Evolutionary conservation across 2,329 filamentous ascomycete species (phyloP).

Genomic region (Mycosphaerella sp.): DNA sequence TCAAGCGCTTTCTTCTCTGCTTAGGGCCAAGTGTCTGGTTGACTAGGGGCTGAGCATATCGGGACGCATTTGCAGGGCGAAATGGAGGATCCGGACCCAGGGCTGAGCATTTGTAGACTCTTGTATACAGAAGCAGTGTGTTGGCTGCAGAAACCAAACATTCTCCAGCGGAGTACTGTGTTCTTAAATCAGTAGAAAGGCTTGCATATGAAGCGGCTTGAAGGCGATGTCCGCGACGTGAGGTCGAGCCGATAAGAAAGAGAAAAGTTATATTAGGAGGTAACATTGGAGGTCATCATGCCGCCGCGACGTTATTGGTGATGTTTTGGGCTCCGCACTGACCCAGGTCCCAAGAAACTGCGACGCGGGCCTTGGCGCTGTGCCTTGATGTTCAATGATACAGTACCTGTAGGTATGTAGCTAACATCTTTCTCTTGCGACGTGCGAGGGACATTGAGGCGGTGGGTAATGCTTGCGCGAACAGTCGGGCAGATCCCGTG

Average conservation of each 20-base stretch:
- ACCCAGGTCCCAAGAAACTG: neutral
- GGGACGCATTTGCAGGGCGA: neutral
- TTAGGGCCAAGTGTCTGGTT: neutral
- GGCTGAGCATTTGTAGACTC: neutral
- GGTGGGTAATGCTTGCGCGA: conserved; percentile 18
- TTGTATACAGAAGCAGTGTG: conserved; percentile 7
- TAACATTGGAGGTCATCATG: neutral
- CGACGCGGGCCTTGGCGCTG: neutral
- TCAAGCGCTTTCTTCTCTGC: conserved; percentile 9
- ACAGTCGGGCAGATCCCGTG: conserved; percentile 9
- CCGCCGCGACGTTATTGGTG: neutral
- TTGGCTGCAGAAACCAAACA: neutral
- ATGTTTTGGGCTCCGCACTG: neutral
- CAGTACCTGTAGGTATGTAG: neutral
- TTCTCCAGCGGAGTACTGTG: neutral
- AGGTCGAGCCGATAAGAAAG: neutral
- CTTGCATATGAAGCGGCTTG: neutral
- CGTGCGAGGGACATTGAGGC: neutral
- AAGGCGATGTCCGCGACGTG: neutral
- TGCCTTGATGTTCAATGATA: neutral
- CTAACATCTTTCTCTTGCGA: neutral
- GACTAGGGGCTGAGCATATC: neutral
- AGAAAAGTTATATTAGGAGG: neutral
- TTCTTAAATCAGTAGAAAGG: neutral
- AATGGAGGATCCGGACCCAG: neutral